Evolutionary conservation across 75 land plant species (phyloP).

Genomic region (Picea glauca): DNA sequence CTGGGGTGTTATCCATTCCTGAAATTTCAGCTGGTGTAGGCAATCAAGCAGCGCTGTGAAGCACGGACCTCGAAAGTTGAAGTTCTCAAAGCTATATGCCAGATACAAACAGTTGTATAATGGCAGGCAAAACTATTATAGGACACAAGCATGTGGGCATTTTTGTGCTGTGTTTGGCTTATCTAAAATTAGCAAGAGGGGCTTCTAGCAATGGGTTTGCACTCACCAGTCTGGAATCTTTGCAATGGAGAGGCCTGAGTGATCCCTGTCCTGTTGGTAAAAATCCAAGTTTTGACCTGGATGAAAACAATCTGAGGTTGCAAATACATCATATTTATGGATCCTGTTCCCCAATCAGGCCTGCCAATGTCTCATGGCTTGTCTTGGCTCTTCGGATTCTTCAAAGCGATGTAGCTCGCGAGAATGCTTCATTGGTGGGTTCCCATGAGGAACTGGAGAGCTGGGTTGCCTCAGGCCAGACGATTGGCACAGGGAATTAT

Average conservation of each 20-base stretch:
- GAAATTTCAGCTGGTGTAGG: too few relatives aligned
- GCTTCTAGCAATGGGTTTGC: not conserved
- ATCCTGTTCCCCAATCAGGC: slow-evolving; percentile 1
- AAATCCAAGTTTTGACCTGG: not conserved
- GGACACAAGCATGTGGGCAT: not conserved
- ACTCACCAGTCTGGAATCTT: not conserved
- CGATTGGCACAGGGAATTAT: slow-evolving; percentile 51
- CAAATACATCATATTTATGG: slow-evolving; percentile 5
- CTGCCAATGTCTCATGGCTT: slow-evolving; percentile 1
- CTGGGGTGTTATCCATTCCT: too few relatives aligned
- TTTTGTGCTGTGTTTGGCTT: not conserved
- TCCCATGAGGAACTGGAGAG: not conserved
- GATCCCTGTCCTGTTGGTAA: not conserved
- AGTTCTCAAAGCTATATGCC: too few relatives aligned
- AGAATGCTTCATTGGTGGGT: not conserved
- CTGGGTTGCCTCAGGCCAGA: slow-evolving; percentile 8
- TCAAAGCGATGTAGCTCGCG: not conserved
- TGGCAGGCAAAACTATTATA: not conserved
- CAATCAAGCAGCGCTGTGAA: too few relatives aligned
- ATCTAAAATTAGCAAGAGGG: not conserved
- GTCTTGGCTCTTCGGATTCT: not conserved
- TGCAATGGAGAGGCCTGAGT: not conserved
- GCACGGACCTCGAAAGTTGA: too few relatives aligned
- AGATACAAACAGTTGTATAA: not conserved
- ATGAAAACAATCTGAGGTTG: not conserved